phyloP scores from a whole-genome alignment of 345 rosid genomes.

The Salix udensis region DNA sequence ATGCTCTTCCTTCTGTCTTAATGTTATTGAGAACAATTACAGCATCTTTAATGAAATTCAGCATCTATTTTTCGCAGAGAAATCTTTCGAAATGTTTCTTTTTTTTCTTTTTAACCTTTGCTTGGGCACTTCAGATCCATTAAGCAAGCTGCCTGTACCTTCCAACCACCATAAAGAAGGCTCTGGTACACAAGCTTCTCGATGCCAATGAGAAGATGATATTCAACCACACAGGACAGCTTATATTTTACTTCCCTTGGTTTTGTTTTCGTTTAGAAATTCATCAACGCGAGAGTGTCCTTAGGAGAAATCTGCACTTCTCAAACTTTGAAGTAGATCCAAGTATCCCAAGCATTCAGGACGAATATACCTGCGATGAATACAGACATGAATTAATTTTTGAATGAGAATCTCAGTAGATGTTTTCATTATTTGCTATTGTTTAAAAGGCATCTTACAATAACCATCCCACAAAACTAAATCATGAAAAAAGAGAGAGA shows the following conservation, averaged over 20 bases:
- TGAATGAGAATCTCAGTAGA: not conserved
- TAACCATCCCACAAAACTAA: not conserved
- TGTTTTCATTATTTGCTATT: not conserved
- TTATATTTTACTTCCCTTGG: not conserved
- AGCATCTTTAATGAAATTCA: no score
- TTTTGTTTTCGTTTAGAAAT: not conserved
- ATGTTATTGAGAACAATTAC: no score
- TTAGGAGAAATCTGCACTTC: slow-evolving; percentile 57
- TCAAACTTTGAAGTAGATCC: slow-evolving; percentile 56
- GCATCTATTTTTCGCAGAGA: no score
- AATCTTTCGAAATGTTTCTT: no score
- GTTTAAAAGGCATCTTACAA: not conserved
- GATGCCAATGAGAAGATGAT: not conserved
- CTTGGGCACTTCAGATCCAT: no score
- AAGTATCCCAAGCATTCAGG: slow-evolving; percentile 70
- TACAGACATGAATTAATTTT: not conserved
- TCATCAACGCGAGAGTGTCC: not conserved
- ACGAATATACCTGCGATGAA: slow-evolving; percentile 52
- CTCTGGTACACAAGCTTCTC: no score
- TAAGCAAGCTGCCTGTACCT: no score
- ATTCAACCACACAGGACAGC: not conserved
- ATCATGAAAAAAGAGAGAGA: not conserved
- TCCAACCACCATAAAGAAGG: no score
- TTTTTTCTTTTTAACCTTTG: no score
- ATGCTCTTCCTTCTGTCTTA: no score